Base-by-base conservation (phyloP, 331 rosid genomes). In the Erythrophleum ivorense region DNA sequence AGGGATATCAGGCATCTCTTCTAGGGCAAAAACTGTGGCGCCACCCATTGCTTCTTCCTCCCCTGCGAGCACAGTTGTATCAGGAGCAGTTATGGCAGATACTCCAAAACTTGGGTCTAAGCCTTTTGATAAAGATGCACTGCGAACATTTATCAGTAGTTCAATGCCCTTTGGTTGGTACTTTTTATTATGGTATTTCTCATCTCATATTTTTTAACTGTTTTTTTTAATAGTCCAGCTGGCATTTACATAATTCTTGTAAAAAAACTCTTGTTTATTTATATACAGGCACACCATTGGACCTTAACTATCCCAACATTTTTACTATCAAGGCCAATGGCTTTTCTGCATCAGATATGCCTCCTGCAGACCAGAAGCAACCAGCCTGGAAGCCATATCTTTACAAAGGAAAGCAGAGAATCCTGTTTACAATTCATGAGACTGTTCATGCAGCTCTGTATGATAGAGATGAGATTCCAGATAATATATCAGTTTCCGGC, bases 141-240 rank as follows among this genome's bases (percentile, higher is more conserved):
- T 96, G 49, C 88, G 97, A 85, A 87, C 91, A 88, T 95, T 92
- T 87, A 88, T 93, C 80, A 89, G 97, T 81, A 88, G 97, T 82
- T 89, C 98, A 80, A 91, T 96, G 97, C 98, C 99, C 84, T 96
- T 96, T 94, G 99, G 99, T 96, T 85, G 86, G 99, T 94, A 91
- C 90, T 85, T 88, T 87, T 89, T 79, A 85, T 81, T 91, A 83
- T 87, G 95, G 92, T 89, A 79, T 88, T 88, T 83, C 89, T 84
- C 92, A 81, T 88, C 87, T 80, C 82, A 71, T 73, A 73, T 79
- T 84, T 24, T 87, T 40, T 40, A 73, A 43, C 49, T 82, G 59
- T 81, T 65, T 55, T 34, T 82, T 41, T 24, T 24, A 24, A 53
- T 78, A 76, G 78, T 76, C 67, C 70, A 78, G 54, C 87, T 76